Percentiles rank a stretch among this genome's conserved stretches.
Evolutionary conservation across 176 grass and related monocot genomes (phyloP).

Genomic region (Musa troglodytarum): DNA sequence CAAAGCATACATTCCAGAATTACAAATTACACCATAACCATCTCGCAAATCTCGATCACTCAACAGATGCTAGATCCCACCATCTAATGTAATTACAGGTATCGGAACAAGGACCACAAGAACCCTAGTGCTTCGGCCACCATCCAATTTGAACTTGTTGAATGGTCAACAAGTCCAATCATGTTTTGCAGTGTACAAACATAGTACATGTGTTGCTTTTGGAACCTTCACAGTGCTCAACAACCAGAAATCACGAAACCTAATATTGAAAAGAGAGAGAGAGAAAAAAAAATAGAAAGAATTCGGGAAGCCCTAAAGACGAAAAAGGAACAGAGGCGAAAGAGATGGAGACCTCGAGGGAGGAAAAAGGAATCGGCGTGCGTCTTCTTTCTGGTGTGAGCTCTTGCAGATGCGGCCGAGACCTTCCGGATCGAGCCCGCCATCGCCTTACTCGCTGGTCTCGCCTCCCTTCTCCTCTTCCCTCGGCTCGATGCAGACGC

Average conservation of each 20-base stretch:
- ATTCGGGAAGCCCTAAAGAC: not conserved
- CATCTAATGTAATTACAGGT: too few species aligned
- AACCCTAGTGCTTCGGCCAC: too few species aligned
- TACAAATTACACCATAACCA: too few species aligned
- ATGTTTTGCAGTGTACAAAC: too few species aligned
- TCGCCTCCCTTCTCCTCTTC: too few species aligned
- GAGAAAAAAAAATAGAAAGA: not conserved
- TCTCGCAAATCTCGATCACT: not conserved
- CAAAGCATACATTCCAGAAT: not conserved
- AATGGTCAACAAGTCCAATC: too few species aligned
- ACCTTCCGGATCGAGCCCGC: not conserved
- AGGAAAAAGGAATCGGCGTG: not conserved
- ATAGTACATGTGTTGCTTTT: too few species aligned
- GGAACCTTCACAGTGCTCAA: not conserved
- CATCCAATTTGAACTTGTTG: too few species aligned
- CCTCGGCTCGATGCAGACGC: too few species aligned
- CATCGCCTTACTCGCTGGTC: not conserved
- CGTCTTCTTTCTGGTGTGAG: conserved; percentile 1
- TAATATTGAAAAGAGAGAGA: not conserved
- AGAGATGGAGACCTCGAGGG: not conserved
- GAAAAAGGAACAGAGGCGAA: not conserved
- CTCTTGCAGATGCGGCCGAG: conserved; percentile 1
- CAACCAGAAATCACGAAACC: not conserved
- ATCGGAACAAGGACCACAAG: too few species aligned
- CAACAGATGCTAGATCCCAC: too few species aligned